Evolutionary conservation across 768 basidiomycete genomes (phyloP), one percentile per base, ranked within the genome.

Genomic region (Pisolithus orientalis): DNA sequence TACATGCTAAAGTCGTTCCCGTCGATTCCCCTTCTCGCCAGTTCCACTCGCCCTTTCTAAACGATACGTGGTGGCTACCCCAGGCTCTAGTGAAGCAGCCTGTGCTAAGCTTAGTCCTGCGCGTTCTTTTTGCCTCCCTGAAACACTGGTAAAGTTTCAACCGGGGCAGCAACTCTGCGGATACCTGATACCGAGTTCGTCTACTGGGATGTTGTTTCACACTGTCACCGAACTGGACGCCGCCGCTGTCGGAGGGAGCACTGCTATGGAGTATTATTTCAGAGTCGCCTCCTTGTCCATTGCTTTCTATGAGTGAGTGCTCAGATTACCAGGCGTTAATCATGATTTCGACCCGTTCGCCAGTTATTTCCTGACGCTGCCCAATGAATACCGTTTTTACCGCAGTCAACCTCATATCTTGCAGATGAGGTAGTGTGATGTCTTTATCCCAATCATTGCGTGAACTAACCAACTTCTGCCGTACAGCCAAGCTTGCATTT

Each of bases 291-390:
- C 46, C 17, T 16, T 47, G 46, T 13, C 46, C 7, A 47, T 47
- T 10, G 46, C 32, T 11, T 21, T 34, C 46, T 47, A 47, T 7
- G 46, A 47, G 46, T 47, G 11, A 47, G 46, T 47, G 27, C 21
- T 16, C 24, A 11, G 7, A 13, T 37, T 10, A 7, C 8, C 2
- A 9, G 10, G 9, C 11, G 32, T 5, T 34, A 10, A 25, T 32
- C 25, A 17, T 9, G 31, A 47, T 25, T 24, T 31, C 24, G 32
- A 47, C n/a, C 28, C 13, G 28, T 13, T 16, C 0, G 40, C 6
- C 53, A 69, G 68, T 45, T 69, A 70, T 51, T 13, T 71, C 24
- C 53, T 71, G 55, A 69, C 68, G 11, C 28, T 69, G 8, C 68
- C 68, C 29, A 63, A 60, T 8, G 68, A 69, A 48, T 37, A 62